Percentiles rank a stretch among this genome's conserved stretches.
Conservation (phyloP, 805 yeast genomes). For the Lipomyces starkeyi region DNA sequence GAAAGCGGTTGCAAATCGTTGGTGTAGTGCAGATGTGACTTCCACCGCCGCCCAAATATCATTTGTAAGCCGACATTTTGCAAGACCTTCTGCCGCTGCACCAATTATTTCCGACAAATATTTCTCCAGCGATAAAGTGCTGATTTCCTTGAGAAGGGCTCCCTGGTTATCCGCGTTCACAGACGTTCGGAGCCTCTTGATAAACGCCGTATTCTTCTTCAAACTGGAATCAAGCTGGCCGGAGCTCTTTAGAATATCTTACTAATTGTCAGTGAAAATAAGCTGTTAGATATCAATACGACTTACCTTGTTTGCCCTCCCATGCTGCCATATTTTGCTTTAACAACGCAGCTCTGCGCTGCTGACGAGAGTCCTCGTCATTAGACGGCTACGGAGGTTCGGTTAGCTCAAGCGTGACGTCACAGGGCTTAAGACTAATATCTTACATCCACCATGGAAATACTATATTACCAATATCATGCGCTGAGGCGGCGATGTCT, state of each 20-base stretch:
- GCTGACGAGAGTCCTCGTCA: constrained; percentile 3
- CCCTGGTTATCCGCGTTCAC: constrained; percentile 58
- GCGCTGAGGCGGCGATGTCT: not conserved
- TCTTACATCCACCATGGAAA: constrained; percentile 14
- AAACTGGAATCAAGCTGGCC: constrained; percentile 66
- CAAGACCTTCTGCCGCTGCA: constrained; percentile 66
- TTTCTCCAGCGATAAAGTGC: constrained; percentile 68
- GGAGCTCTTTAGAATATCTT: constrained; percentile 32
- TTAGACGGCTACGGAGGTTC: not conserved
- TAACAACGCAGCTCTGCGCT: constrained; percentile 11
- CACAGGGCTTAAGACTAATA: not conserved
- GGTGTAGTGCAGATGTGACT: constrained; percentile 74
- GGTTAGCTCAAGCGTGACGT: not conserved
- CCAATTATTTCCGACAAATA: constrained; percentile 72
- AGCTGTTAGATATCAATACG: not conserved
- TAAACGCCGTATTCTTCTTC: constrained; percentile 79
- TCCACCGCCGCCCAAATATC: constrained; percentile 71
- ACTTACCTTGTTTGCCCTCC: constrained; percentile 13
- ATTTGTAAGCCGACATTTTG: constrained; percentile 56
- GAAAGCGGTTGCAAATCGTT: constrained; percentile 64
- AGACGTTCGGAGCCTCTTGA: constrained; percentile 67
- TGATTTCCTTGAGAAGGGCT: constrained; percentile 64
- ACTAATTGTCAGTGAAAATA: not conserved
- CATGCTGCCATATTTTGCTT: constrained; percentile 14
- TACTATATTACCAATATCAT: not conserved